phyloP scores from a whole-genome alignment of 2,329 filamentous ascomycete species.

The Rhinocladiella mackenziei region DNA sequence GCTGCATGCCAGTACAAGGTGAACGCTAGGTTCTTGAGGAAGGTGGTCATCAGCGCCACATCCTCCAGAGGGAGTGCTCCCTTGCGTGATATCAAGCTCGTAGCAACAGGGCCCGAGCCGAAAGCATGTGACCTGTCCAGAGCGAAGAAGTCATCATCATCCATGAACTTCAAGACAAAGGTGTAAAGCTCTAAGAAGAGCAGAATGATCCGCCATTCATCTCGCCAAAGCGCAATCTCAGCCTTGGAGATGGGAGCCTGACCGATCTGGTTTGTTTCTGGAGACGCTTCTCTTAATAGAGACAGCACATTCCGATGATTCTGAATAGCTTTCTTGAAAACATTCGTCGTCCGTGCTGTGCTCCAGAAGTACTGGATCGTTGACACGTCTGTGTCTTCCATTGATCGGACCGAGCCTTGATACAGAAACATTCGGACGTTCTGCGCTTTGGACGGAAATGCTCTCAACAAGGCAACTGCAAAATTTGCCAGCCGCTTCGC shows the following conservation, averaged over 20 bases:
- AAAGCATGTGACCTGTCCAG: conserved; percentile 17
- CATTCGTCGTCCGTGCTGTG: conserved; percentile 53
- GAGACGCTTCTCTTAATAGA: conserved; percentile 47
- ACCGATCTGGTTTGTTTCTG: conserved; percentile 40
- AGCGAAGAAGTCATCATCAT: conserved; percentile 90
- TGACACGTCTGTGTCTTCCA: conserved; percentile 47
- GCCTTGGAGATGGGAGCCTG: conserved; percentile 25
- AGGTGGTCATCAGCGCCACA: conserved; percentile 69
- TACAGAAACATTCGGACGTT: conserved; percentile 95
- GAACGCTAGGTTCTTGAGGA: conserved; percentile 88
- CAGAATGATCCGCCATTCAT: conserved; percentile 84
- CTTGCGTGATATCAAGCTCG: conserved; percentile 53
- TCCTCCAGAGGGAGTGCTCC: conserved; percentile 69
- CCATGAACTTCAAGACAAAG: conserved; percentile 86
- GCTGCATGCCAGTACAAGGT: conserved; percentile 78
- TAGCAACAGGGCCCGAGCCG: conserved; percentile 41
- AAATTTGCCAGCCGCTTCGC: conserved; percentile 78
- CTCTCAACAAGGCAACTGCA: conserved; percentile 75
- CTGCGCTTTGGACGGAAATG: conserved; percentile 76
- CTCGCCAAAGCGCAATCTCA: conserved; percentile 45
- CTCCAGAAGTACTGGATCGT: conserved; percentile 85
- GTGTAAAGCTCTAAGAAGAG: conserved; percentile 93
- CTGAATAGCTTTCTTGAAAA: conserved; percentile 55
- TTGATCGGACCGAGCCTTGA: conserved; percentile 55
- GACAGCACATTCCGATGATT: conserved; percentile 57